These are phyloP conservation scores for Claviceps arundinis DNA, from an alignment of 2,329 filamentous ascomycete species.

Conservation along the genomic window DNA sequence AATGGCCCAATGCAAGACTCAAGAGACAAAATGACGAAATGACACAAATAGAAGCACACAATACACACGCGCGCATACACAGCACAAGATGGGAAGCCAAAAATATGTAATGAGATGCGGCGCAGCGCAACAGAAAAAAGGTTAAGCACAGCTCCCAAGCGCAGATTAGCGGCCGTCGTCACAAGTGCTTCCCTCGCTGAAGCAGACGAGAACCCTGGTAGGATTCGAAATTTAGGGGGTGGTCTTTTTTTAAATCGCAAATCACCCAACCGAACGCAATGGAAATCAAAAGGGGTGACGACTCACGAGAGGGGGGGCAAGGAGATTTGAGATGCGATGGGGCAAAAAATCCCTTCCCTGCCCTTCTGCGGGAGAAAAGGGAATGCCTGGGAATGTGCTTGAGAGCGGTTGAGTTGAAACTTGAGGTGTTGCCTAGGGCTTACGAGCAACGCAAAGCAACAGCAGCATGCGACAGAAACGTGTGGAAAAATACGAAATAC, in stretches of 20 bases:
- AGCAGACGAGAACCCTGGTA: background rate
- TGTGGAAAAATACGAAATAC: no score
- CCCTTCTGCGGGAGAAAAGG: no score
- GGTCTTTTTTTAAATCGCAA: background rate
- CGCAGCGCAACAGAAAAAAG: background rate
- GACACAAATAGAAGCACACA: no score
- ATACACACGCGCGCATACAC: no score
- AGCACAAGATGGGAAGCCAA: no score
- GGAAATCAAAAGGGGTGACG: background rate
- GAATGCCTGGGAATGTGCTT: no score
- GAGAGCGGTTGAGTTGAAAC: no score
- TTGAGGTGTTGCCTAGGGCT: no score
- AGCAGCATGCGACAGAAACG: no score
- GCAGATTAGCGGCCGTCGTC: slow-evolving; percentile 1
- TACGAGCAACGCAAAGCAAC: no score
- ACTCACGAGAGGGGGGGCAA: background rate
- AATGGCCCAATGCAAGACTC: no score
- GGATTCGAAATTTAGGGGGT: background rate
- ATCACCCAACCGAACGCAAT: slow-evolving; percentile 1
- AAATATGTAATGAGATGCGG: background rate
- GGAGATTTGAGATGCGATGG: slow-evolving; percentile 3
- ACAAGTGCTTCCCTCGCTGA: background rate
- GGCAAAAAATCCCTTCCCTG: background rate
- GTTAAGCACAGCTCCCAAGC: background rate
- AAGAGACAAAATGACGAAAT: no score